phyloP scores from a whole-genome alignment of 768 basidiomycete genomes.

The Cystofilobasidium capitatum region DNA sequence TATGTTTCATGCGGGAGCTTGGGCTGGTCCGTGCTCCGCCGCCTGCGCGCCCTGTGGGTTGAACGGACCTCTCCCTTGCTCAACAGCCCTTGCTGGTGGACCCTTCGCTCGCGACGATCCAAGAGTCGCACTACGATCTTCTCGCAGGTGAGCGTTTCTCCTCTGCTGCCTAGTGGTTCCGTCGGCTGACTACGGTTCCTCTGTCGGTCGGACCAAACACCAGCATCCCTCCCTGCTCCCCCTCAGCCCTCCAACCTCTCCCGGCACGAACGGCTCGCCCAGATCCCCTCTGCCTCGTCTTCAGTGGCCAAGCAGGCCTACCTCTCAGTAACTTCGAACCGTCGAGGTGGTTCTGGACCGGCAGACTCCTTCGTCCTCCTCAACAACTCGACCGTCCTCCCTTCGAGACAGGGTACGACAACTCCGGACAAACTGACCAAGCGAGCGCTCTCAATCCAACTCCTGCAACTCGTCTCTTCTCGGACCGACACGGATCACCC shows the following conservation, averaged over 20 bases:
- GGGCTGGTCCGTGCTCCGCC: no score
- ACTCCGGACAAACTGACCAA: slow-evolving; percentile 21
- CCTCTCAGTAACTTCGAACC: slow-evolving; percentile 4
- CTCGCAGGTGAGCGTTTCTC: not conserved
- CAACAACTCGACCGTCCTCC: slow-evolving; percentile 36
- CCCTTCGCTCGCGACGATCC: not conserved
- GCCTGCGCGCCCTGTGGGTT: no score
- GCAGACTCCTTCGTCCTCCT: slow-evolving; percentile 86
- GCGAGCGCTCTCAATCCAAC: slow-evolving; percentile 30
- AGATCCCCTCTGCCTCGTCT: slow-evolving; percentile 8
- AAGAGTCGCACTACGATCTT: not conserved
- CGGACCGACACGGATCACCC: slow-evolving; percentile 68
- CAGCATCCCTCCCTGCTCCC: slow-evolving; percentile 20
- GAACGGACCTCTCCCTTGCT: not conserved
- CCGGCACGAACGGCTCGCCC: slow-evolving; percentile 7
- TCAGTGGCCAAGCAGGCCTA: slow-evolving; percentile 20
- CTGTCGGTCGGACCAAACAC: no score
- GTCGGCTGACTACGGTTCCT: not conserved
- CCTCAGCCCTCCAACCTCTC: slow-evolving; percentile 12
- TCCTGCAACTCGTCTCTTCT: slow-evolving; percentile 36
- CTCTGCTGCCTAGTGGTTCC: not conserved
- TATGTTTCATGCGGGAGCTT: no score
- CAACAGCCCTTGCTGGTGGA: not conserved
- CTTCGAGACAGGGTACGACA: slow-evolving; percentile 50
- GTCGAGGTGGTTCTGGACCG: slow-evolving; percentile 39